A percentile compares a stretch with the other conserved stretches of the same genome.
Conservation (phyloP, 169 alveolate species). For the Eimeria praecox region DNA sequence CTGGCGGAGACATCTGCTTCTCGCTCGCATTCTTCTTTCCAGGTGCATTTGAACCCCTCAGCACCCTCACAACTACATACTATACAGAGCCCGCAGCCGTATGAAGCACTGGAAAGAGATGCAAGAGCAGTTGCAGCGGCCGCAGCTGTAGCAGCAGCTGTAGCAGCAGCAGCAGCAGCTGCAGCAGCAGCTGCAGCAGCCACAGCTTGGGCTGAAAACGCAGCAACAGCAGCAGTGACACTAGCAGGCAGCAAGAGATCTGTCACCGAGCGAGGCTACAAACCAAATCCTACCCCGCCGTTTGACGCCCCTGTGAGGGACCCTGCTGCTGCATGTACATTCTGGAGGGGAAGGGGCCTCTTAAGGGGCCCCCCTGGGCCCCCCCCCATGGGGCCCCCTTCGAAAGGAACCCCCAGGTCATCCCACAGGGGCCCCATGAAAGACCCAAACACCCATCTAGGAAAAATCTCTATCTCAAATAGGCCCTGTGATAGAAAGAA, state of each 20-base stretch:
- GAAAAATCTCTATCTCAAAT: background rate
- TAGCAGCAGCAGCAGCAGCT: background rate
- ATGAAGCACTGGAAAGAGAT: background rate
- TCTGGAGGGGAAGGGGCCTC: background rate
- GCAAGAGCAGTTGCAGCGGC: slow-evolving; percentile 12
- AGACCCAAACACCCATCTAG: background rate
- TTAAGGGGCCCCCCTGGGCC: background rate
- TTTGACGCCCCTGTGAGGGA: slow-evolving; percentile 6
- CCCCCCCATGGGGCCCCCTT: background rate
- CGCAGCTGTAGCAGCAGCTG: background rate
- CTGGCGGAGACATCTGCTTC: slow-evolving; percentile 3
- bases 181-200: background rate
- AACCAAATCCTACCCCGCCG: background rate
- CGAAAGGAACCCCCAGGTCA: background rate
- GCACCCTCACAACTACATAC: background rate
- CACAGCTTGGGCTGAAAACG: background rate
- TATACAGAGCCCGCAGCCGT: background rate
- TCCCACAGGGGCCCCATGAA: background rate
- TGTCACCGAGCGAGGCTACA: background rate
- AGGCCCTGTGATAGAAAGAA: background rate
- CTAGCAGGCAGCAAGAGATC: background rate
- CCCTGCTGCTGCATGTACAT: background rate
- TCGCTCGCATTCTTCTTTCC: background rate
- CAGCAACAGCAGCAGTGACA: slow-evolving; percentile 5
- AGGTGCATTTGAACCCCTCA: background rate